Evolutionary conservation across 495 filamentous ascomycete genomes (phyloP).

Genomic region (Thermothielavioides terrestris): DNA sequence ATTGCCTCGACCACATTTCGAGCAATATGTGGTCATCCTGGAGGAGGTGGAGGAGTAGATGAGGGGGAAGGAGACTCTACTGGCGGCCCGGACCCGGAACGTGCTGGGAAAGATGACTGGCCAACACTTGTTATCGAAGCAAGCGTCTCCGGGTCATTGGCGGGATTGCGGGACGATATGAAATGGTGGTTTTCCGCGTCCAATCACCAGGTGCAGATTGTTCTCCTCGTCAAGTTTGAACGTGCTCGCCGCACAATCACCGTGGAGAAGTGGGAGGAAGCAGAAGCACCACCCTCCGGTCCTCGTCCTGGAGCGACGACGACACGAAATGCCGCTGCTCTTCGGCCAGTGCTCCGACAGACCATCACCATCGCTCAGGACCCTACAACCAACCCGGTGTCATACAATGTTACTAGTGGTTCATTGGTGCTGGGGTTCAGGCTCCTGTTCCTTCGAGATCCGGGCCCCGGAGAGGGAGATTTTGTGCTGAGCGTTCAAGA

Average conservation of each 20-base stretch:
- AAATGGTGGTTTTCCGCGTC: conserved; percentile 29
- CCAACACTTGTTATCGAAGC: conserved; percentile 30
- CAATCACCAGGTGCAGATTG: conserved; percentile 23
- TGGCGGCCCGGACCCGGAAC: conserved; percentile 17
- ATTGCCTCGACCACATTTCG: conserved; percentile 7
- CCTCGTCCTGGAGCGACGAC: conserved; percentile 15
- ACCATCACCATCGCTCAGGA: not conserved
- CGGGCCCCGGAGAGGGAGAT: conserved; percentile 15
- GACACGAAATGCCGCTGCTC: not conserved
- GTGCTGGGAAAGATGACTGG: conserved; percentile 13
- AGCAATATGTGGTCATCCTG: conserved; percentile 13
- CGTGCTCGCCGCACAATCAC: conserved; percentile 7
- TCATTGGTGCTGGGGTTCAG: conserved; percentile 16
- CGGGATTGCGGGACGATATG: conserved; percentile 17
- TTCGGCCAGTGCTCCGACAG: conserved; percentile 2
- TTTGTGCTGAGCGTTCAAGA: conserved; percentile 12
- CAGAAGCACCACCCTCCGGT: not conserved
- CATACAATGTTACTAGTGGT: conserved; percentile 18
- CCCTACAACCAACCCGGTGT: conserved; percentile 9
- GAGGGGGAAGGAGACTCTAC: conserved; percentile 16
- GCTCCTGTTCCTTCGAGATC: conserved; percentile 17
- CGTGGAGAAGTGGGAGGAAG: conserved; percentile 12
- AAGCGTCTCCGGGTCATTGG: conserved; percentile 21
- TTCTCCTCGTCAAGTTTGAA: conserved; percentile 20
- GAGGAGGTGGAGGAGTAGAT: conserved; percentile 10